phyloP scores from a whole-genome alignment of 2,329 filamentous ascomycete species.

The Eutypella sp. region DNA sequence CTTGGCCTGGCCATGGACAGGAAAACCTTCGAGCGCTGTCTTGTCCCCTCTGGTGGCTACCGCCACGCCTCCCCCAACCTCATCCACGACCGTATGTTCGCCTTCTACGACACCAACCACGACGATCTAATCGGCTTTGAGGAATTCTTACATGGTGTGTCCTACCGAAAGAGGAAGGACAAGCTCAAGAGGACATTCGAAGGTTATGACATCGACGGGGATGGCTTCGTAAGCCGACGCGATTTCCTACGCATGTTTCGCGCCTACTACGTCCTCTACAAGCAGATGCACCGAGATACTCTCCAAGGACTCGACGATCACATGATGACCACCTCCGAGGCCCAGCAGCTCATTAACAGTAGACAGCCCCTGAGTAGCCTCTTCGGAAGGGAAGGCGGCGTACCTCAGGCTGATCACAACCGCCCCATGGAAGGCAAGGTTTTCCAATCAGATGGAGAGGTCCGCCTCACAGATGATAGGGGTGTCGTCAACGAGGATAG shows the following conservation, averaged over 20 bases:
- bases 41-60: conserved; percentile 79
- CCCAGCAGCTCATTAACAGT: conserved; percentile 69
- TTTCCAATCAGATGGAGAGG: conserved; percentile 57
- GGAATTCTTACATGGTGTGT: conserved; percentile 82
- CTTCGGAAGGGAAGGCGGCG: conserved; percentile 67
- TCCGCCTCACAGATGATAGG: conserved; percentile 57
- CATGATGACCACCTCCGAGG: conserved; percentile 67
- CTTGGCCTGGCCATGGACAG: conserved; percentile 83
- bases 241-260: conserved; percentile 90
- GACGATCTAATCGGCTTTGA: conserved; percentile 87
- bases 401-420: conserved; percentile 58
- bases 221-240: conserved; percentile 78
- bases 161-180: conserved; percentile 63
- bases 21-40: conserved; percentile 85
- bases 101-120: conserved; percentile 88
- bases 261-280: conserved; percentile 86
- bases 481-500: conserved; percentile 55
- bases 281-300: conserved; percentile 82
- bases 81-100: conserved; percentile 93
- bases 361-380: conserved; percentile 70
- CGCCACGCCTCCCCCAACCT: conserved; percentile 77
- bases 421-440: conserved; percentile 62
- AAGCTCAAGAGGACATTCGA: conserved; percentile 72
- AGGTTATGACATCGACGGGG: conserved; percentile 84
- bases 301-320: conserved; percentile 74